Percentiles rank a stretch among this genome's conserved stretches.
Conservation (phyloP, 345 rosid species). For the Trapa bicornis region DNA sequence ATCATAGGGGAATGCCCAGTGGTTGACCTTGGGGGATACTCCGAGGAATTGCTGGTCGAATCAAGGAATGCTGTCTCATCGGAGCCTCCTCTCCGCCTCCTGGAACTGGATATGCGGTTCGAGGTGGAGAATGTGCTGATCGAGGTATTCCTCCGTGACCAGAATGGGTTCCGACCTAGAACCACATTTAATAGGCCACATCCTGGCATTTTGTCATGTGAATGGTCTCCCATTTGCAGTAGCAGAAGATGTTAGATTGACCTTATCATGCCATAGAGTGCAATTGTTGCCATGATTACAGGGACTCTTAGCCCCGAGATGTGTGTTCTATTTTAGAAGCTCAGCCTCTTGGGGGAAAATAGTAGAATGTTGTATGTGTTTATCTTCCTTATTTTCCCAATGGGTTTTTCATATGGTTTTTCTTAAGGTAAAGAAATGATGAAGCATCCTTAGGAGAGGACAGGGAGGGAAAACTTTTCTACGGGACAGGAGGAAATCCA, state of each 20-base stretch:
- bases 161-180: conserved; percentile 47
- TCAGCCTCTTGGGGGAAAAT: conserved; percentile 3
- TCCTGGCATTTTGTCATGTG: conserved; percentile 43
- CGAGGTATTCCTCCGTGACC: conserved; percentile 49
- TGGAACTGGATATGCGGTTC: conserved; percentile 16
- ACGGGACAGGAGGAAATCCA: not conserved
- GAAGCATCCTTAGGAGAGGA: not conserved
- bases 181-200: conserved; percentile 66
- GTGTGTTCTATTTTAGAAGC: not conserved
- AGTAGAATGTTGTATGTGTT: not conserved
- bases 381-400: not conserved
- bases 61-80: conserved; percentile 34
- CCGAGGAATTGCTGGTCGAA: conserved; percentile 13
- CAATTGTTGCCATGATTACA: not conserved
- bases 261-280: not conserved
- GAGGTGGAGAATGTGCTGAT: conserved; percentile 25
- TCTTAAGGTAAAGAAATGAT: not conserved
- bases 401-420: not conserved
- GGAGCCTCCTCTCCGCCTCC: conserved; percentile 32
- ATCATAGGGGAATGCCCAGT: conserved; percentile 2
- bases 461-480: not conserved
- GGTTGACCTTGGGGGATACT: conserved; percentile 11
- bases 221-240: conserved; percentile 21
- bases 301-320: conserved; percentile 1
- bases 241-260: not conserved